phyloP scores from a whole-genome alignment of 139 green algal genomes.

The Tetradesmus obliquus region DNA sequence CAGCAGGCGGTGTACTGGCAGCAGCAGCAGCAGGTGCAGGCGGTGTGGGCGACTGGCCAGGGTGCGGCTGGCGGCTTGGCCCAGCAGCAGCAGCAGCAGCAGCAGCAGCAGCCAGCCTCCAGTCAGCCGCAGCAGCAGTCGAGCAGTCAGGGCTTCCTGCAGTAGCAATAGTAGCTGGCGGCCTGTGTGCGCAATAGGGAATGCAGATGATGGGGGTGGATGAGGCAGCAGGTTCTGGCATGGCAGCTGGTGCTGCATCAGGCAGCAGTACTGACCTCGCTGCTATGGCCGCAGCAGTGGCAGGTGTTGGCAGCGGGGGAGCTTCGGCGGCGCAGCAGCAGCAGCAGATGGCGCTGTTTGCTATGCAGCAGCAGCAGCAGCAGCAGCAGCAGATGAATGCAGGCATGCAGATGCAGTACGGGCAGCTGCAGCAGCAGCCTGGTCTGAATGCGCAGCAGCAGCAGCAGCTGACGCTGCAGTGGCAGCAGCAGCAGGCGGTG shows the following conservation, averaged over 20 bases:
- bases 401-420: not conserved
- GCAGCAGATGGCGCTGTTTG: constrained; percentile 13
- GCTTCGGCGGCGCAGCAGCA: not conserved
- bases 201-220: not conserved
- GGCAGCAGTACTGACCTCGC: not conserved
- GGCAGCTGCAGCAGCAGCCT: not conserved
- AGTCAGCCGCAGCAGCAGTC: not conserved
- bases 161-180: not conserved
- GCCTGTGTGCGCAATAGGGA: too few relatives aligned
- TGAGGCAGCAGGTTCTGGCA: not conserved
- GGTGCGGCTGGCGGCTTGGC: not conserved
- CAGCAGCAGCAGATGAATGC: not conserved
- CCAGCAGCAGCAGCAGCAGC: not conserved
- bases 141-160: not conserved
- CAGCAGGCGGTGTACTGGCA: not conserved
- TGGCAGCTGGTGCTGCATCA: not conserved
- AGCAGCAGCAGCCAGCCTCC: not conserved
- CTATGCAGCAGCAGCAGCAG: constrained; percentile 23
- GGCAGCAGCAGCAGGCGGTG: not conserved
- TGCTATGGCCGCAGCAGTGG: constrained; percentile 1
- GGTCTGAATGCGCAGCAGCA: not conserved
- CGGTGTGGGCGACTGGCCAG: not conserved
- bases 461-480: constrained; percentile 3
- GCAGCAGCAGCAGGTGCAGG: not conserved
- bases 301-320: too few relatives aligned